phyloP scores from a whole-genome alignment of 768 basidiomycete genomes.

The Leucosporidium scottii region DNA sequence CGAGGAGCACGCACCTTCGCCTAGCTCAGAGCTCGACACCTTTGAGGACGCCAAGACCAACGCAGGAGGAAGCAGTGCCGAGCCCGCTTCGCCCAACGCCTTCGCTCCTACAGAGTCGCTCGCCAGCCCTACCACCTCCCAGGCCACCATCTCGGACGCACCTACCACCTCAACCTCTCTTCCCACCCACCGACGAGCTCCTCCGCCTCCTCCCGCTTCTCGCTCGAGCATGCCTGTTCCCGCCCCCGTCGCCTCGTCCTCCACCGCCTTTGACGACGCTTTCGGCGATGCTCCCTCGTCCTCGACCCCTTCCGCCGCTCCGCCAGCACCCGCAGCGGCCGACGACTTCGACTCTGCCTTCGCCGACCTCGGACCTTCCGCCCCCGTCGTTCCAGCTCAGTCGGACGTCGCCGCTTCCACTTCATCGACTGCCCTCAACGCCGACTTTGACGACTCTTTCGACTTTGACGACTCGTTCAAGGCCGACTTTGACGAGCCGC shows the following conservation, averaged over 20 bases:
- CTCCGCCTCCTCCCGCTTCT: not conserved
- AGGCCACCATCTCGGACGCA: not conserved
- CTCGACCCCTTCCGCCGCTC: not conserved
- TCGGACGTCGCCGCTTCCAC: not conserved
- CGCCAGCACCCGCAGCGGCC: not conserved
- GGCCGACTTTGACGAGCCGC: not conserved
- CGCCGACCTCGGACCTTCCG: constrained; percentile 32
- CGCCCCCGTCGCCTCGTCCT: not conserved
- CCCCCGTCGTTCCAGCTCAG: constrained; percentile 7
- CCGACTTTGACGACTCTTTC: constrained; percentile 33
- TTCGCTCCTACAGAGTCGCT: not conserved
- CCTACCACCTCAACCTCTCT: not conserved
- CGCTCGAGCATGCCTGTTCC: not conserved
- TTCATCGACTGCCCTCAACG: constrained; percentile 39
- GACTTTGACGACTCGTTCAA: not conserved
- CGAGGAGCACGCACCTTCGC: not conserved
- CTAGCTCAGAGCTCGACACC: not conserved
- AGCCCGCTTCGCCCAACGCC: not conserved
- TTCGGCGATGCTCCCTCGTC: constrained; percentile 12
- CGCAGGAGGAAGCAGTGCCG: not conserved
- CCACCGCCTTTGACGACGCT: constrained; percentile 35
- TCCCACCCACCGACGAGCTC: not conserved
- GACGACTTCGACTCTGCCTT: constrained; percentile 38
- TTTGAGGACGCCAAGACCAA: not conserved
- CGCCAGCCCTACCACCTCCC: not conserved